Evolutionary conservation across 176 grass and related monocot species (phyloP).

Genomic region (Raddia guianensis): DNA sequence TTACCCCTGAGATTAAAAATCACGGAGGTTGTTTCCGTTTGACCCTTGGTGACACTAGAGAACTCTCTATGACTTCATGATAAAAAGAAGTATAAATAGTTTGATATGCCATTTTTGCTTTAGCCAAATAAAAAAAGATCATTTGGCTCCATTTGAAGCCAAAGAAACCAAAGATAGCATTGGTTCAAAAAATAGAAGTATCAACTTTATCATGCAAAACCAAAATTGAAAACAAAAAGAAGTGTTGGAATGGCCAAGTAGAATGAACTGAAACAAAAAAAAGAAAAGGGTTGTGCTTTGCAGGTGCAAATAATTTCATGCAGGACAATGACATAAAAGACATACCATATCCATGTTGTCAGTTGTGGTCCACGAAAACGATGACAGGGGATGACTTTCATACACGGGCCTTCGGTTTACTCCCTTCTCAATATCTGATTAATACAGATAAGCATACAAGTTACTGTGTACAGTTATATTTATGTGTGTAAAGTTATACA

Average conservation of each 20-base stretch:
- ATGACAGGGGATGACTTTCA: conserved; percentile 67
- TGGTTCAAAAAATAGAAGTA: not conserved
- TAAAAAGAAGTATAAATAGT: too few relatives aligned
- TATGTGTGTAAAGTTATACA: too few relatives aligned
- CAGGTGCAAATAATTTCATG: not conserved
- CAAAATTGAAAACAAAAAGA: not conserved
- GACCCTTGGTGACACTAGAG: too few relatives aligned
- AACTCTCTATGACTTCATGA: too few relatives aligned
- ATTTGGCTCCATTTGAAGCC: too few relatives aligned
- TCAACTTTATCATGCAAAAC: not conserved
- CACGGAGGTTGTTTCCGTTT: too few relatives aligned
- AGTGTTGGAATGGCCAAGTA: not conserved
- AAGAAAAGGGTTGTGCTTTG: not conserved
- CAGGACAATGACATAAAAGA: conserved; percentile 11
- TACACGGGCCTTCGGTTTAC: conserved; percentile 69
- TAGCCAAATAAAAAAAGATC: too few relatives aligned
- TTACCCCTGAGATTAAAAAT: too few relatives aligned
- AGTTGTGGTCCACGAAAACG: conserved; percentile 82
- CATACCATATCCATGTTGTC: conserved; percentile 79
- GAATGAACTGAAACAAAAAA: conserved; percentile 16
- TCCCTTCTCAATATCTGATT: conserved; percentile 74
- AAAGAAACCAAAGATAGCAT: not conserved
- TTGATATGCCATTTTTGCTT: too few relatives aligned
- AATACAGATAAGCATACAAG: conserved; percentile 30
- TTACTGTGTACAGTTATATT: too few relatives aligned